Base-by-base conservation (phyloP, 2,329 filamentous ascomycete genomes). In the Penicillium crustosum region DNA sequence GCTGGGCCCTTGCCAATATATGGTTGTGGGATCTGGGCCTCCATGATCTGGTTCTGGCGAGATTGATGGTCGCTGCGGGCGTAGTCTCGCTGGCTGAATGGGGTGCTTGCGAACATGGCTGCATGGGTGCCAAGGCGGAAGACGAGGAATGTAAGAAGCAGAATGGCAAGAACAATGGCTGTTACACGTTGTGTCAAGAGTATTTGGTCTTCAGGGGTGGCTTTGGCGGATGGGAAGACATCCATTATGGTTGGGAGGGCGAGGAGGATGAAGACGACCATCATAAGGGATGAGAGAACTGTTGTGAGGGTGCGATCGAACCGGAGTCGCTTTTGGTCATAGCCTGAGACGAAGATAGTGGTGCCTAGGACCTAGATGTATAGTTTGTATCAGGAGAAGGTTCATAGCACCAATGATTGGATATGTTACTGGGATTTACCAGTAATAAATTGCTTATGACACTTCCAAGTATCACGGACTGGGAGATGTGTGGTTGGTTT, bases 371-470 rank as follows among this genome's bases (percentile, higher is more conserved):
- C 60, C 60, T 64, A 13, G 5, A 42, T 3, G 10, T 33, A n/a
- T 31, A 31, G 10, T 35, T 51, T 21, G 15, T 38, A 35, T 56
- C 10, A 52, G 33, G 4, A 21, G 13, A 27, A 15, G 19, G 25
- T 29, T 17, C n/a, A 15, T 27, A 5, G 13, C 27, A 39, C 6
- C 17, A 8, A 13, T 21, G 5, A 2, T 39, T 27, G 19, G 5
- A 19, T 31, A 36, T 27, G 29, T 21, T 23, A 7, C 4, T 25
- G 12, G 38, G 38, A 39, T 13, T 36, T 49, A 94, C 90, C 19
- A 94, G 83, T 8, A 94, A 82, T 54, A 95, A 75, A 70, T 95
- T 95, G 53, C 90, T 93, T 19, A 96, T 80, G 69, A 95, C 93
- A 71, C 87, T 91, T 58, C 91, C 91, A 59, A 95, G 89, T 29